phyloP scores from a whole-genome alignment of 441 rosid genomes.

The Kokia cookei region DNA sequence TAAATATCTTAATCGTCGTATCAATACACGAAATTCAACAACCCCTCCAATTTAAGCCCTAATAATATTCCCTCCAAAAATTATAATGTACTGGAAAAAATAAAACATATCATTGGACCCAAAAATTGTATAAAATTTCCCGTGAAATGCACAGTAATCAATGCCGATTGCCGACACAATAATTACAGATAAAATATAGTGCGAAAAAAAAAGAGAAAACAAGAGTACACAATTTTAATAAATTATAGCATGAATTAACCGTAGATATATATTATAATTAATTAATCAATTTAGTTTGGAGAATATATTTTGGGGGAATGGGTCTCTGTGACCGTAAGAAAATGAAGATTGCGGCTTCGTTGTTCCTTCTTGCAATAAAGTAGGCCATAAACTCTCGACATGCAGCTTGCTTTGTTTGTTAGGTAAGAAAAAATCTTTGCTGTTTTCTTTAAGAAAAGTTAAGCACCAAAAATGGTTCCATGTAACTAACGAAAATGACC shows the following conservation, averaged over 20 bases:
- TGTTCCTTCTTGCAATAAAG: not conserved
- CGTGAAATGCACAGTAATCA: not conserved
- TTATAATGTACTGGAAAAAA: no score
- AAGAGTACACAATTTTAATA: no score
- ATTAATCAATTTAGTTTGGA: no score
- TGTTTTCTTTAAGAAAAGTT: not conserved
- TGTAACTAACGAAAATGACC: not conserved
- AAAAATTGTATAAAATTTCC: not conserved
- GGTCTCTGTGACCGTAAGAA: not conserved
- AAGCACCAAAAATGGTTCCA: not conserved
- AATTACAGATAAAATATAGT: not conserved
- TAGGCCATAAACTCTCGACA: not conserved
- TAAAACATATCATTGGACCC: no score
- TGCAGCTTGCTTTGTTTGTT: not conserved
- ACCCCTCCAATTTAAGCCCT: no score
- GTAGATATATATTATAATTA: no score
- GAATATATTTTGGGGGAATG: not conserved
- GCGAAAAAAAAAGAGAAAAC: no score
- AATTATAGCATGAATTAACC: no score
- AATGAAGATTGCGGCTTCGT: not conserved
- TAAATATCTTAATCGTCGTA: no score
- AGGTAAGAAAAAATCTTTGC: not conserved
- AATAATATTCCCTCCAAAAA: no score
- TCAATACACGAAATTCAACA: accelerated
- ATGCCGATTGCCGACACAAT: not conserved